Percentiles rank a stretch among this genome's conserved stretches.
These are phyloP conservation scores for Xylaria sp. DNA, from an alignment of 2,329 filamentous ascomycete species.

Conservation along the genomic window DNA sequence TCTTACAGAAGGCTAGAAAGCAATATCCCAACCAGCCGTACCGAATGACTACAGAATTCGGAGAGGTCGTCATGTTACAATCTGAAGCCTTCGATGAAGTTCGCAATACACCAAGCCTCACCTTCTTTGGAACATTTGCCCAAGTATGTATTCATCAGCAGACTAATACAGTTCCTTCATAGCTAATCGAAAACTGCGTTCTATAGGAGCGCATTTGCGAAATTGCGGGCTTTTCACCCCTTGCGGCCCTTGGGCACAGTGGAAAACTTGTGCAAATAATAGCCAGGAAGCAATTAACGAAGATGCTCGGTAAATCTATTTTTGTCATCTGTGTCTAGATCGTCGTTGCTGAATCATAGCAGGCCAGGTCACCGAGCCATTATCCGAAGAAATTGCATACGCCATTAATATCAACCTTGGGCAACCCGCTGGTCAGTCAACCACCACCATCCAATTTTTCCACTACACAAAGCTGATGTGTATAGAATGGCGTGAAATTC, in stretches of 20 bases:
- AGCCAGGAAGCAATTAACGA: constrained; percentile 34
- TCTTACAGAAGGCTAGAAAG: constrained; percentile 25
- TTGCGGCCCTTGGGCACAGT: constrained; percentile 14
- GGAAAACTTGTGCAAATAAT: constrained; percentile 26
- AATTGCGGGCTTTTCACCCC: constrained; percentile 33
- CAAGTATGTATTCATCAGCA: constrained; percentile 15
- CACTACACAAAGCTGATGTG: constrained; percentile 4
- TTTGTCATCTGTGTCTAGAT: background rate
- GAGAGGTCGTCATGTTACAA: constrained; percentile 30
- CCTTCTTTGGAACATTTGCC: constrained; percentile 22
- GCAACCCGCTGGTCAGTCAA: constrained; percentile 34
- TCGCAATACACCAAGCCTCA: constrained; percentile 30
- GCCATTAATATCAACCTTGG: constrained; percentile 28
- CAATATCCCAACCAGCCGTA: constrained; percentile 30
- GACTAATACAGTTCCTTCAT: background rate
- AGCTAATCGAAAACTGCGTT: background rate
- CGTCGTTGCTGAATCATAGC: constrained; percentile 7
- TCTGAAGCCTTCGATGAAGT: constrained; percentile 30
- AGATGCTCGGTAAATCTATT: constrained; percentile 21
- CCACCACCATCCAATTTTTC: background rate
- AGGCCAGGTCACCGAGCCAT: constrained; percentile 34
- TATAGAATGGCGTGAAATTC: constrained; percentile 54
- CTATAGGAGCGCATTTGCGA: constrained; percentile 29
- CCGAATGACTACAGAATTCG: constrained; percentile 34
- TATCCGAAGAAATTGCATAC: constrained; percentile 38